phyloP scores from a whole-genome alignment of 2,329 filamentous ascomycete species.

The Hymenoscyphus infarciens region DNA sequence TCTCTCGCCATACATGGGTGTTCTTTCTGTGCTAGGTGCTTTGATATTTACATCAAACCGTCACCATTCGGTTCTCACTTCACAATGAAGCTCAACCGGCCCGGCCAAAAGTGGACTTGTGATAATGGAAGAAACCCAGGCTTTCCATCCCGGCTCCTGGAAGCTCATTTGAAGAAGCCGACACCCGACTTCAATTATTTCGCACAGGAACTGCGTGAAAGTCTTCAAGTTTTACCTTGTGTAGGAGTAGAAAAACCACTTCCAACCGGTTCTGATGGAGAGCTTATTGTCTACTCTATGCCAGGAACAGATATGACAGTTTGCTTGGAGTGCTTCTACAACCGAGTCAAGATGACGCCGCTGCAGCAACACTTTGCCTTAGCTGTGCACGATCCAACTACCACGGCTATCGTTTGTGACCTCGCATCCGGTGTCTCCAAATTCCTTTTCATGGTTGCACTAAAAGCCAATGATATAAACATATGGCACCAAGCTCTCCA shows the following conservation, averaged over 20 bases:
- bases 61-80: conserved; percentile 9
- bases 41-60: conserved; percentile 7
- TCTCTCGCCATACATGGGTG: conserved; percentile 4
- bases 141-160: not conserved
- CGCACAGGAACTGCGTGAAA: not conserved
- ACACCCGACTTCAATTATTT: conserved; percentile 4
- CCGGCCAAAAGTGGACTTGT: conserved; percentile 8
- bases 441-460: conserved; percentile 5
- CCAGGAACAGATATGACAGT: not conserved
- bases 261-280: not conserved
- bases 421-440: conserved; percentile 6
- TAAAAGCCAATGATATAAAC: conserved; percentile 4
- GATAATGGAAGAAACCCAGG: conserved; percentile 8
- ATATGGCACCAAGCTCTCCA: conserved; percentile 7
- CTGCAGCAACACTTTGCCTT: conserved; percentile 1
- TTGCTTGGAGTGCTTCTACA: conserved; percentile 9
- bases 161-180: conserved; percentile 3
- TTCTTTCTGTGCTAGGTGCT: conserved; percentile 8
- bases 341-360: conserved; percentile 3
- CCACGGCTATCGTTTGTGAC: conserved; percentile 1
- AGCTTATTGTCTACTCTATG: conserved; percentile 5
- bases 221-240: not conserved
- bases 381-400: not conserved
- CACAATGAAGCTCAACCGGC: conserved; percentile 4
- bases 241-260: conserved; percentile 2